Evolutionary conservation across 345 rosid species (phyloP), one percentile per base, ranked within the genome.

Genomic region (Draba incana): DNA sequence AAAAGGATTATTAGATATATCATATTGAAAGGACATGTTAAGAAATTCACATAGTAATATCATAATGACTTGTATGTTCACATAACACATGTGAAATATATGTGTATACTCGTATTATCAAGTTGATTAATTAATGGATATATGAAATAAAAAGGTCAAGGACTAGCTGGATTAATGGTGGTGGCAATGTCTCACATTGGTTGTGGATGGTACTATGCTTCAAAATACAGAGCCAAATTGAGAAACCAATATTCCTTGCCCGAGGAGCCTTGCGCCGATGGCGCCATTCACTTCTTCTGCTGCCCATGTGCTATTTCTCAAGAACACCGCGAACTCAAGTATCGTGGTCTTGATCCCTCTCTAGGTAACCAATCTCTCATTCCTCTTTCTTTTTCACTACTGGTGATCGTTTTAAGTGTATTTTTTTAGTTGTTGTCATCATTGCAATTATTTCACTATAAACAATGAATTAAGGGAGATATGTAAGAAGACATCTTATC

Each of bases 131-230:
- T 5, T 0, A 6, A 27, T 15, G 27, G 27, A 42, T 46, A 2
- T 48, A 5, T 48, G 4, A 33, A 43, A 24, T 24, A 1, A 48
- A 56, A 55, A 72, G 78, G 63, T 46, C 33, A 45, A 53, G 67
- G 78, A 75, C 50, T 52, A 10, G 78, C 68, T 61, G 51, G 73
- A 27, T 25, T 75, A 53, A 4, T 61, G 45, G 23, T 62, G 37
- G 69, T 75, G 39, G 78, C 74, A 46, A 68, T 68, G 74, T 60
- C 73, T 28, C 44, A 46, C n/a, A 75, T 75, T 53, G 78, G 78
- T 15, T 68, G 74, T 67, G 78, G 78, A 55, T 75, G 78, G 78
- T 43, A 31, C 24, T 75, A 75, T 52, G 78, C 69, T 35, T 35
- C 73, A 59, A 46, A 30, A 55, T 75, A 75, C 59, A 60, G 74